Conservation (phyloP, 31 red algal species). For the Bonnemaisonia californica region DNA sequence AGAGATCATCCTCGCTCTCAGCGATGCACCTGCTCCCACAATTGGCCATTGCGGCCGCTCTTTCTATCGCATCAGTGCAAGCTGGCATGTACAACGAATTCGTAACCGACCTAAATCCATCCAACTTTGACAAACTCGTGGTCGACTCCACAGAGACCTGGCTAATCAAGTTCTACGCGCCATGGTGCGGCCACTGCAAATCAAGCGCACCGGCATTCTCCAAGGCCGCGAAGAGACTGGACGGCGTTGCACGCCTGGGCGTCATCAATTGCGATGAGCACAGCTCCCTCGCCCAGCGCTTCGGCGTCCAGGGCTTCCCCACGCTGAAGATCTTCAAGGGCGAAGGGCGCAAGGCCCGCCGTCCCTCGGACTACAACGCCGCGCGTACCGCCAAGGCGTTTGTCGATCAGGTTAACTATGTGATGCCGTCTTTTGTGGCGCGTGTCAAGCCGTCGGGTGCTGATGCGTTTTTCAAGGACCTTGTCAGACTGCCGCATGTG, state of each 20-base stretch:
- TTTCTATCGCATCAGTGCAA: slow-evolving; percentile 5
- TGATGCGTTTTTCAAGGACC: slow-evolving; percentile 76
- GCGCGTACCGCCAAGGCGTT: slow-evolving; percentile 72
- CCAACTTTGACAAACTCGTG: slow-evolving; percentile 89
- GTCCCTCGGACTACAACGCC: slow-evolving; percentile 81
- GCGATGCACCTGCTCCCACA: too few species aligned
- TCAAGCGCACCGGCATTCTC: slow-evolving; percentile 82
- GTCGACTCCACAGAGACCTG: slow-evolving; percentile 83
- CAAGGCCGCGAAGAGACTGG: slow-evolving; percentile 85
- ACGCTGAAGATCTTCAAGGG: slow-evolving; percentile 94
- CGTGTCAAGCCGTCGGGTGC: slow-evolving; percentile 66
- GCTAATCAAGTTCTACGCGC: slow-evolving; percentile 96
- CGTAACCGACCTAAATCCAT: slow-evolving; percentile 74
- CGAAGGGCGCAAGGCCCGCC: slow-evolving; percentile 40
- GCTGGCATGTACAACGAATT: slow-evolving; percentile 63
- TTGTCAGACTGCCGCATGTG: slow-evolving; percentile 79
- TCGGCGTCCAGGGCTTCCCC: slow-evolving; percentile 89
- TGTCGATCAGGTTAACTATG: slow-evolving; percentile 67
- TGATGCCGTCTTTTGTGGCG: slow-evolving; percentile 67
- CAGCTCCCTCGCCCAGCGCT: slow-evolving; percentile 57
- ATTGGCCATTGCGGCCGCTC: background rate
- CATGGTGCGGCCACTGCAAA: slow-evolving; percentile 99
- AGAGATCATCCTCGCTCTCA: too few species aligned
- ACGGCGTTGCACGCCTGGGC: slow-evolving; percentile 76
- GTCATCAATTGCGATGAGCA: slow-evolving; percentile 88